Base-by-base conservation (phyloP, 164 flowering plant species). In the Macadamia tetraphylla region DNA sequence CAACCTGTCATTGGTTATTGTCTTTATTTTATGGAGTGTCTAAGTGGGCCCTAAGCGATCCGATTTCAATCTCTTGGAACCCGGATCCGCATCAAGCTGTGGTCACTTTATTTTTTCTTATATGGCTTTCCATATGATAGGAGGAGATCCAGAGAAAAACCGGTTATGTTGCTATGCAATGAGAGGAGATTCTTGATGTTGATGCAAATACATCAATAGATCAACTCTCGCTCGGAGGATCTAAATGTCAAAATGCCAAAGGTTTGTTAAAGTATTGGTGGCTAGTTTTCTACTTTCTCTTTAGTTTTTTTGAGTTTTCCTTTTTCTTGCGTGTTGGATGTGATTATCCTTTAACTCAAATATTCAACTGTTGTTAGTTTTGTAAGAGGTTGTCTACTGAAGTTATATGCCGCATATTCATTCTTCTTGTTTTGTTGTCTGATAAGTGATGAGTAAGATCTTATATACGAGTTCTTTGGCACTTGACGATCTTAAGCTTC, bases 161-260 rank as follows among this genome's bases (percentile, higher is more conserved):
- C 62, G 99, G 99, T 61, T 88, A 91, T 73, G 77, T 95, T 70
- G 96, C 92, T 7, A 92, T 86, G 97, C 88, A 93, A 70, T 95
- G 93, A 53, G 96, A 91, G 66, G 99, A 98, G 13, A 71, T 92
- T 62, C 92, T 67, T 85, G 99, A 95, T 75, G 98, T 95, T 66
- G 99, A 95, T 91, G 99, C 99, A 13, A 95, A 91, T 78, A 95
- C 99, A 58, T 87, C 98, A 9, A 95, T 95, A 70, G 91, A 95
- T 78, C 97, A 89, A 72, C 98, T 95, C 43, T 95, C 97, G 58
- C 43, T 95, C 97, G 58, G 98, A 95, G 80, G 99, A 95, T 63
- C 84, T 92, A 13, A 80, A 83, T 23, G 23, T 23, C 23, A 23
- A 23, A 23, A 23, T 23, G 23, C 23, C 23, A 23, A 23, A 23